Conservation (phyloP, 257 asterid genomes). For the Ophiorrhiza pumila region DNA sequence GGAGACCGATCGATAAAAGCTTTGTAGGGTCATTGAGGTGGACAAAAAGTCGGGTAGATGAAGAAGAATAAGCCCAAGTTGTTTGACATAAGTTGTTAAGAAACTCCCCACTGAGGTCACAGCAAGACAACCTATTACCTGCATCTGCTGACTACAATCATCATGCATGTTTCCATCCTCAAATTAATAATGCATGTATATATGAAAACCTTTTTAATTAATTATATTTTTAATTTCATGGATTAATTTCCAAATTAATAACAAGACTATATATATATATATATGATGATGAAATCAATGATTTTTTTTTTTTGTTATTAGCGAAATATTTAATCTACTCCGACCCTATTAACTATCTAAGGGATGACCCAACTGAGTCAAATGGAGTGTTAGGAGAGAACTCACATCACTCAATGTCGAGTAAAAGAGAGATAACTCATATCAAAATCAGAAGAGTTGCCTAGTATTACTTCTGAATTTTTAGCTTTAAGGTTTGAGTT, state of each 20-base stretch:
- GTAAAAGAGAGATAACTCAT: too few species aligned
- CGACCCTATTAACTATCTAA: too few species aligned
- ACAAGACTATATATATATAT: background rate
- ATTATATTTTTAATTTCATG: too few species aligned
- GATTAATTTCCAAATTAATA: background rate
- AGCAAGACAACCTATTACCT: conserved; percentile 16
- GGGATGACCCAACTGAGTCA: too few species aligned
- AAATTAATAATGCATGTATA: too few species aligned
- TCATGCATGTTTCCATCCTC: background rate
- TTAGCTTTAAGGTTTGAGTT: too few species aligned
- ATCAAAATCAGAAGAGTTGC: too few species aligned
- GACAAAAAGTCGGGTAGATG: background rate
- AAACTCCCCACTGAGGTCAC: conserved; percentile 10
- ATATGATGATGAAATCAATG: too few species aligned
- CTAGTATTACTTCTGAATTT: too few species aligned
- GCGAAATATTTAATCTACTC: too few species aligned
- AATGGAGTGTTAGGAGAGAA: too few species aligned
- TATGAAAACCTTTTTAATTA: background rate
- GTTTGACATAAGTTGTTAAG: background rate
- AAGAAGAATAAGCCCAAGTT: background rate
- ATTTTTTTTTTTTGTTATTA: background rate
- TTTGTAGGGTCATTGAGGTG: background rate
- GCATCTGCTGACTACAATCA: conserved; percentile 14
- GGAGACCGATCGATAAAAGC: conserved; percentile 9
- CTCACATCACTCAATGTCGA: too few species aligned